Evolutionary conservation across 345 rosid species (phyloP).

Genomic region (Mercurialis annua): DNA sequence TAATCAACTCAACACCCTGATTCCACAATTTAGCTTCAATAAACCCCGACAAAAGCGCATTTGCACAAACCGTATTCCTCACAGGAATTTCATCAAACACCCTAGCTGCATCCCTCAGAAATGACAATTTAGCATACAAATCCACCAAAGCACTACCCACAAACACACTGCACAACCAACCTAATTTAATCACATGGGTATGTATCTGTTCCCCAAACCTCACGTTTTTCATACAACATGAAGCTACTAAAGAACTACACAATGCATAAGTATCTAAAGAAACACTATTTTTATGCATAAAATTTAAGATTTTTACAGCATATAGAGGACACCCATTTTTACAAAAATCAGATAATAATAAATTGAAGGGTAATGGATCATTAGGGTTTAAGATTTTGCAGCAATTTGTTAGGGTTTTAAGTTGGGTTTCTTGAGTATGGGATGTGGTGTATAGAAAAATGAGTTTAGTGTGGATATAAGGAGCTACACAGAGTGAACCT

Average conservation of each 20-base stretch:
- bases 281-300: slow-evolving; percentile 43
- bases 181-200: slow-evolving; percentile 34
- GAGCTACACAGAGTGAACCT: slow-evolving; percentile 28
- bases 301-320: slow-evolving; percentile 37
- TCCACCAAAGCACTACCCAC: slow-evolving; percentile 50
- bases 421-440: slow-evolving; percentile 19
- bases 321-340: slow-evolving; percentile 36
- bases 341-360: slow-evolving; percentile 35
- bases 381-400: slow-evolving; percentile 30
- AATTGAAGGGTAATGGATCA: slow-evolving; percentile 43
- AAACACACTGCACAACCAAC: slow-evolving; percentile 49
- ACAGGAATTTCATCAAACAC: slow-evolving; percentile 56
- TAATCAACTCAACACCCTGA: slow-evolving; percentile 35
- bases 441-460: slow-evolving; percentile 32
- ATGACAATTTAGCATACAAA: slow-evolving; percentile 36
- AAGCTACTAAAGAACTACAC: slow-evolving; percentile 44
- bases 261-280: slow-evolving; percentile 43
- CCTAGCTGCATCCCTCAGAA: slow-evolving; percentile 27
- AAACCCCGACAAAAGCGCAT: slow-evolving; percentile 47
- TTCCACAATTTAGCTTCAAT: slow-evolving; percentile 39
- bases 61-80: slow-evolving; percentile 54
- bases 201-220: slow-evolving; percentile 44
- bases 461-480: slow-evolving; percentile 24
- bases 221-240: slow-evolving; percentile 26
- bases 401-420: slow-evolving; percentile 29